These are phyloP conservation scores for Termitomyces sp. DNA, from an alignment of 768 basidiomycete species.

Conservation along the genomic window DNA sequence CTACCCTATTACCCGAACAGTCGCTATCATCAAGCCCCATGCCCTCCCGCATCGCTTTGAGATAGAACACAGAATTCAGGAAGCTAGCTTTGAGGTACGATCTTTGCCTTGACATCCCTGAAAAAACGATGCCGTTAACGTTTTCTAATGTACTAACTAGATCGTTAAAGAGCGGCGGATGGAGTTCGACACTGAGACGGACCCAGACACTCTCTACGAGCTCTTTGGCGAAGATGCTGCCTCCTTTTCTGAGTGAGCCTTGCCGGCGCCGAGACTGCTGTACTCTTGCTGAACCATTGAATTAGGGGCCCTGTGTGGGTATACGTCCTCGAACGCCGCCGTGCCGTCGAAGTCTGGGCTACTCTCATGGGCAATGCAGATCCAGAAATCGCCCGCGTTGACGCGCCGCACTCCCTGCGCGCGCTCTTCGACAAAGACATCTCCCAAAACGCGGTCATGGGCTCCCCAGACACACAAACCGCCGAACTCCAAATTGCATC, in stretches of 20 bases:
- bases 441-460: slow-evolving; percentile 67
- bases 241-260: slow-evolving; percentile 69
- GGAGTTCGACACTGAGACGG: slow-evolving; percentile 82
- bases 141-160: slow-evolving; percentile 35
- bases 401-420: slow-evolving; percentile 64
- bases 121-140: slow-evolving; percentile 13
- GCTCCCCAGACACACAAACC: slow-evolving; percentile 58
- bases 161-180: slow-evolving; percentile 88
- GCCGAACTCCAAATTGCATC: slow-evolving; percentile 78
- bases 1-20: slow-evolving; percentile 51
- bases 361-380: slow-evolving; percentile 72
- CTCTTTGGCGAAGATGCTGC: slow-evolving; percentile 76
- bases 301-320: slow-evolving; percentile 85
- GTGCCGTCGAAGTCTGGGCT: slow-evolving; percentile 77
- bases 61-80: slow-evolving; percentile 75
- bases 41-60: slow-evolving; percentile 72
- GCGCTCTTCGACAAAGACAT: slow-evolving; percentile 58
- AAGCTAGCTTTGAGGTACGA: slow-evolving; percentile 79
- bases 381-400: slow-evolving; percentile 48
- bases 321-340: slow-evolving; percentile 80
- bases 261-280: not conserved
- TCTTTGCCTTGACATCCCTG: slow-evolving; percentile 7
- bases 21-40: slow-evolving; percentile 83
- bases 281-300: slow-evolving; percentile 1
- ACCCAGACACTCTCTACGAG: slow-evolving; percentile 75